Percentiles rank a stretch among this genome's conserved stretches.
phyloP scores from a whole-genome alignment of 495 filamentous ascomycete species.

The Cudoniella acicularis region DNA sequence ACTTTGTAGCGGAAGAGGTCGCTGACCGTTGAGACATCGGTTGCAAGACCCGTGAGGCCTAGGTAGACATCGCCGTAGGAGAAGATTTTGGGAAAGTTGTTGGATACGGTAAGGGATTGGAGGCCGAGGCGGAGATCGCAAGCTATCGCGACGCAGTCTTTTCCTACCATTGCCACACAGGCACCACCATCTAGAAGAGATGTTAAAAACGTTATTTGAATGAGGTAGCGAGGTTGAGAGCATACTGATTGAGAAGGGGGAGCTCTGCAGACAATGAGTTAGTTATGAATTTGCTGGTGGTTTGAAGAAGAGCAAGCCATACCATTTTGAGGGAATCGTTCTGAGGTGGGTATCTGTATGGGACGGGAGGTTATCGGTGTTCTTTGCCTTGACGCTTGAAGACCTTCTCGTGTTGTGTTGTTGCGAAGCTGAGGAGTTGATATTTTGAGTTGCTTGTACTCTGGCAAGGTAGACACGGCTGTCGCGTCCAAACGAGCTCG shows the following conservation, averaged over 20 bases:
- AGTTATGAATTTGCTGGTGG: slow-evolving; percentile 10
- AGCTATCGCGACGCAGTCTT: slow-evolving; percentile 98
- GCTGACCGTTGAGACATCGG: slow-evolving; percentile 89
- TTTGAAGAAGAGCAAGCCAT: background rate
- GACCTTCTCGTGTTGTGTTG: slow-evolving; percentile 17
- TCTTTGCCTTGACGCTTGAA: too few species aligned
- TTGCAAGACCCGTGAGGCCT: slow-evolving; percentile 94
- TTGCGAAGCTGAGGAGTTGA: slow-evolving; percentile 11
- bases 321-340: slow-evolving; percentile 21
- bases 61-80: slow-evolving; percentile 93
- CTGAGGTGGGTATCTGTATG: background rate
- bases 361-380: too few species aligned
- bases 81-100: slow-evolving; percentile 99
- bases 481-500: slow-evolving; percentile 23
- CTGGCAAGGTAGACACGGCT: slow-evolving; percentile 26
- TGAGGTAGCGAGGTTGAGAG: slow-evolving; percentile 1
- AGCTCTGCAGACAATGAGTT: slow-evolving; percentile 31
- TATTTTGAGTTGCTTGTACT: slow-evolving; percentile 2
- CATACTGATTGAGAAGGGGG: slow-evolving; percentile 89
- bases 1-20: slow-evolving; percentile 99
- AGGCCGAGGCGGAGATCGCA: slow-evolving; percentile 97
- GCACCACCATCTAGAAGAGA: slow-evolving; percentile 76
- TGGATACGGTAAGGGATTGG: slow-evolving; percentile 93
- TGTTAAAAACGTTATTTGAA: slow-evolving; percentile 18
- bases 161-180: slow-evolving; percentile 97